phyloP scores from a whole-genome alignment of 805 yeast species.

The Jamesozyma rosinii region DNA sequence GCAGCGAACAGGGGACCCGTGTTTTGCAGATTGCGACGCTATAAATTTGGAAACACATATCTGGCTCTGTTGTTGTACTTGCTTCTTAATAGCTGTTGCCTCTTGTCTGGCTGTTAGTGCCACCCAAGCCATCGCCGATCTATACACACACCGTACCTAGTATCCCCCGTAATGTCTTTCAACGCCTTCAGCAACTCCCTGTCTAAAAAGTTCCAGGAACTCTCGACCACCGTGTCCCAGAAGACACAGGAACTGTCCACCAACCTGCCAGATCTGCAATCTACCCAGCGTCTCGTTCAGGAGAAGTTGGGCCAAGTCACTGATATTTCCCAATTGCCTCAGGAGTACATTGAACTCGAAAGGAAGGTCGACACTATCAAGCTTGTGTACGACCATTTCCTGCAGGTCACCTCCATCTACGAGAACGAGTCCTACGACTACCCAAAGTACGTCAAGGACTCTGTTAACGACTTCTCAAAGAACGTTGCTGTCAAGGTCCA shows the following conservation, averaged over 20 bases:
- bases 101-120: too few species aligned
- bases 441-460: constrained; percentile 64
- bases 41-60: too few species aligned
- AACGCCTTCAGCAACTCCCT: constrained; percentile 23
- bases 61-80: too few species aligned
- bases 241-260: constrained; percentile 37
- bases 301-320: constrained; percentile 73
- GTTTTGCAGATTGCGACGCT: too few species aligned
- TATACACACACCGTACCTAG: too few species aligned
- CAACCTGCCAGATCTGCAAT: constrained; percentile 60
- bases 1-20: too few species aligned
- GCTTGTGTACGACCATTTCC: constrained; percentile 50
- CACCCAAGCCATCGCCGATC: too few species aligned
- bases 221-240: constrained; percentile 25
- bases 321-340: constrained; percentile 77
- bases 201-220: constrained; percentile 25
- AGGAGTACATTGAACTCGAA: constrained; percentile 70
- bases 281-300: constrained; percentile 71
- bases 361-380: constrained; percentile 63
- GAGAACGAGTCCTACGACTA: constrained; percentile 77
- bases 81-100: too few species aligned
- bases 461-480: constrained; percentile 64
- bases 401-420: constrained; percentile 46
- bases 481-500: constrained; percentile 53
- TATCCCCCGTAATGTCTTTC: constrained; percentile 31